phyloP scores from a whole-genome alignment of 306 rosid species.

The Rubus parviflorus region DNA sequence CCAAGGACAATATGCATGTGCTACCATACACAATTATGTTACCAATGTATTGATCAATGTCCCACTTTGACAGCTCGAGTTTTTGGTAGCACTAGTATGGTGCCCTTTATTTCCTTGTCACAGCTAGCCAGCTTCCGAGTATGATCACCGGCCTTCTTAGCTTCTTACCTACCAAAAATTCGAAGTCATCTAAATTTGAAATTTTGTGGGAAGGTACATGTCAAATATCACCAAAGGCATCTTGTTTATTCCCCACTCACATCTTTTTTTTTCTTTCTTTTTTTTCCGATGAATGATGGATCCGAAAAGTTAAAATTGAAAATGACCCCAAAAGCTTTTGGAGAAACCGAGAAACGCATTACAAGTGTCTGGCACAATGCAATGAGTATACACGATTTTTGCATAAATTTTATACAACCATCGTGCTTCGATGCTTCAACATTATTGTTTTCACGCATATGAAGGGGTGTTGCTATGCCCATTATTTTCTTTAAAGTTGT shows the following conservation, averaged over 20 bases:
- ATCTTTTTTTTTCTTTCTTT: not conserved
- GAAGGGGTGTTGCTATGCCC: too few species aligned
- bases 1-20: constrained; percentile 16
- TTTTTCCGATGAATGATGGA: not conserved
- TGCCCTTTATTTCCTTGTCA: not conserved
- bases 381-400: too few species aligned
- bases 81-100: constrained; percentile 2
- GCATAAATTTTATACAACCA: too few species aligned
- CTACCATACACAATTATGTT: not conserved
- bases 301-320: not conserved
- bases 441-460: too few species aligned
- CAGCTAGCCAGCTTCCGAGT: not conserved
- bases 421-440: too few species aligned
- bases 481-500: too few species aligned
- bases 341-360: not conserved
- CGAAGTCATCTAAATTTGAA: not conserved
- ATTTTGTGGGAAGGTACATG: not conserved
- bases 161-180: not conserved
- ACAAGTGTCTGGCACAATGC: not conserved
- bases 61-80: constrained; percentile 16
- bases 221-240: not conserved
- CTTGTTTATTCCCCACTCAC: not conserved
- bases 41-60: not conserved
- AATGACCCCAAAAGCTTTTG: not conserved
- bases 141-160: not conserved